A percentile compares a stretch with the other conserved stretches of the same genome.
phyloP scores from a whole-genome alignment of 805 yeast genomes.

The Brettanomyces bruxellensis region DNA sequence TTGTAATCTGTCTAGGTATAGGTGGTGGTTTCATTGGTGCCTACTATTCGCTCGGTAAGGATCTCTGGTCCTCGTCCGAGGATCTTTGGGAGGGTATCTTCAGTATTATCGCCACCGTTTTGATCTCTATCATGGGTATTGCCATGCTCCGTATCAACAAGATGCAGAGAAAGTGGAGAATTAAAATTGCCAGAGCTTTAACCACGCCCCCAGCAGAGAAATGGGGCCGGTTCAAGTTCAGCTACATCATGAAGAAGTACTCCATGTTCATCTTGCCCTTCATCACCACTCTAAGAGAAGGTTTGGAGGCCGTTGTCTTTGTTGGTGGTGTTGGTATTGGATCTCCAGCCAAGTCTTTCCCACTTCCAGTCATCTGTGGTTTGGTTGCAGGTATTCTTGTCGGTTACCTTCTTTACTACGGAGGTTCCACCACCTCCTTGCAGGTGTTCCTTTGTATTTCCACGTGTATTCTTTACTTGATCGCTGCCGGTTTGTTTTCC shows the following conservation, averaged over 20 bases:
- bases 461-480: slow-evolving; percentile 81
- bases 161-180: slow-evolving; percentile 96
- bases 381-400: slow-evolving; percentile 65
- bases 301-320: slow-evolving; percentile 91
- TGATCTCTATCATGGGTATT: slow-evolving; percentile 91
- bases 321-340: slow-evolving; percentile 90
- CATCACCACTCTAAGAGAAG: slow-evolving; percentile 90
- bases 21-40: slow-evolving; percentile 96
- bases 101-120: slow-evolving; percentile 78
- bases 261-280: slow-evolving; percentile 86
- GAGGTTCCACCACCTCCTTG: slow-evolving; percentile 76
- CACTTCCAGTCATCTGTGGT: slow-evolving; percentile 88
- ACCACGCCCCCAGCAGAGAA: slow-evolving; percentile 45
- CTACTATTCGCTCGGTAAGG: slow-evolving; percentile 70
- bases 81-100: slow-evolving; percentile 97
- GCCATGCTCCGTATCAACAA: slow-evolving; percentile 94
- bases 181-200: slow-evolving; percentile 82
- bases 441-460: slow-evolving; percentile 82
- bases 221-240: slow-evolving; percentile 43
- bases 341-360: slow-evolving; percentile 53
- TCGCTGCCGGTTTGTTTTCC: slow-evolving; percentile 88
- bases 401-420: slow-evolving; percentile 68
- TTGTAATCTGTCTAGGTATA: slow-evolving; percentile 67
- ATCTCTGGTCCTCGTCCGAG: slow-evolving; percentile 81
- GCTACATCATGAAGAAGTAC: slow-evolving; percentile 59